phyloP scores from a whole-genome alignment of 345 rosid genomes.

The Gossypium bickii region DNA sequence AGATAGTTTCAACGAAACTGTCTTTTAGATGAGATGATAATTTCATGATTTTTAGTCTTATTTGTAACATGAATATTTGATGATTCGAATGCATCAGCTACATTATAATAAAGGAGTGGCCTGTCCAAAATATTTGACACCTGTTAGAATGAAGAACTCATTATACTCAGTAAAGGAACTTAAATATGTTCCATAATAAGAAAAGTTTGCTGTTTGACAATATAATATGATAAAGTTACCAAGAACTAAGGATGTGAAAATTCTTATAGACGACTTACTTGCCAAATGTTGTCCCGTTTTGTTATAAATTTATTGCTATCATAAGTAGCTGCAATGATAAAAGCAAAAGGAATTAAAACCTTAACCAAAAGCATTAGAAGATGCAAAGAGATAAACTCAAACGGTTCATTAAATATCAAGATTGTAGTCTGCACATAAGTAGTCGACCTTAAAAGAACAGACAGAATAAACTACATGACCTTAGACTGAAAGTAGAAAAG shows the following conservation, averaged over 20 bases:
- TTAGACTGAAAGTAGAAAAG: constrained; percentile 3
- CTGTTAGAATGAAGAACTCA: constrained; percentile 53
- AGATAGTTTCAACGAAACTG: too few relatives aligned
- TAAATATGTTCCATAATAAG: constrained; percentile 9
- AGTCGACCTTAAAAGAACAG: constrained; percentile 11
- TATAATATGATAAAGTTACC: constrained; percentile 4
- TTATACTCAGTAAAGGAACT: constrained; percentile 18
- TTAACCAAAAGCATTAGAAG: not conserved
- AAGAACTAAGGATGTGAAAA: constrained; percentile 11
- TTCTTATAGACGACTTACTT: constrained; percentile 52
- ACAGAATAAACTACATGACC: too few relatives aligned
- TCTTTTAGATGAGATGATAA: too few relatives aligned
- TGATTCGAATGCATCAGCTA: too few relatives aligned
- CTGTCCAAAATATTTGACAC: constrained; percentile 78
- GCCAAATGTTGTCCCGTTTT: constrained; percentile 57
- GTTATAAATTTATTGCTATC: constrained; percentile 71
- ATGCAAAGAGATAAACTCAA: not conserved
- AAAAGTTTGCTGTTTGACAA: constrained; percentile 9
- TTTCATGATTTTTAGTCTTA: too few relatives aligned
- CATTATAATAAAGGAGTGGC: constrained; percentile 63
- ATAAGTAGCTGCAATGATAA: constrained; percentile 54
- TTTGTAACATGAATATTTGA: too few relatives aligned
- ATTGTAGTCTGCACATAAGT: constrained; percentile 8
- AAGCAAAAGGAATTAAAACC: constrained; percentile 10
- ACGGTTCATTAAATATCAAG: not conserved